Base-by-base conservation (phyloP, 2,329 filamentous ascomycete species). In the Hansfordia pulvinata region DNA sequence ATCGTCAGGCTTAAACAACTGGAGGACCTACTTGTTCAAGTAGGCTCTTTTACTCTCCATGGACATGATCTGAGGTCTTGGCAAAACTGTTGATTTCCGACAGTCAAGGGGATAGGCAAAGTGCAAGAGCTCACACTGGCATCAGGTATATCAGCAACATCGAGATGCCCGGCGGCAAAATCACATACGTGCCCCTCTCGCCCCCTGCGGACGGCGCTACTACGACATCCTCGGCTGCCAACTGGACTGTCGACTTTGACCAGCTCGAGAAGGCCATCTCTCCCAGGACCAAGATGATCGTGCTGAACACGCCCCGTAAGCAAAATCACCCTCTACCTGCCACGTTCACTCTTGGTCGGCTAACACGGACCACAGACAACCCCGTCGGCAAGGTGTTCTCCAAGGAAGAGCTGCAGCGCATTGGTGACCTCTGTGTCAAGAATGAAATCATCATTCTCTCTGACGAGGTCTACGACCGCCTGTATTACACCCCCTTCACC, bases 351-450 rank as follows among this genome's bases (percentile, higher is more conserved):
- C n/a, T n/a, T n/a, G n/a, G n/a, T n/a, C n/a, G n/a, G n/a, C n/a
- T n/a, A n/a, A n/a, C 10, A 22, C 26, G 11, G 5, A 10, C 16
- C 24, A 54, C 42, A 50, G 84, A 98, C 56, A 98, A 98, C 56
- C 90, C 90, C 1, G 80, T 98, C 19, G 90, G 90, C 46, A 98
- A 98, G 56, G 84, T 98, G 29, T 93, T 88, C 50, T 85, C 81
- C 11, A 74, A 69, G 31, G 70, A 77, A 1, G 90, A 98, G 50
- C 69, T 96, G 6, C 64, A 84, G 42, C 72, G 67, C 35, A 90
- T 98, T 41, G 90, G 80, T 22, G 78, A 86, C 30, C 61, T 98
- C 9, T 93, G 84, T 49, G 77, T 96, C 32, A 84, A 93, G 60
- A 68, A 96, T 54, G 77, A 93, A 52, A 81, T 94, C 48, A 82